Evolutionary conservation across 2,329 filamentous ascomycete species (phyloP), one percentile per base, ranked within the genome.

Genomic region (Penicillium sp.): DNA sequence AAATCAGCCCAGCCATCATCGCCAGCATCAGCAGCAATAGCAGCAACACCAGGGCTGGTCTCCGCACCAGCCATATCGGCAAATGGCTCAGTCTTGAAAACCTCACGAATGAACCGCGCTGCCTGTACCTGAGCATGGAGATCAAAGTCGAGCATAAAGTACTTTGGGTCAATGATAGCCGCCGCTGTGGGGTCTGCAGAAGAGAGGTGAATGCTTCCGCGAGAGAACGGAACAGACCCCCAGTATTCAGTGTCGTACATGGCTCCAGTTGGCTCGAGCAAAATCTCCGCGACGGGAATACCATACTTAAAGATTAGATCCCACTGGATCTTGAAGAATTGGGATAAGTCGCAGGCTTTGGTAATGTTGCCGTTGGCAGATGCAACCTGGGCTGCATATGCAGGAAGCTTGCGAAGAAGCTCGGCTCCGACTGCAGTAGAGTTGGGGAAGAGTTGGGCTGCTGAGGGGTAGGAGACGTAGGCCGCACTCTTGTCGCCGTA

Each of bases 131-230:
- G 58, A 5, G 65, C 47, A 9, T 61, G 56, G 8, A 64, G 36
- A 46, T 73, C 70, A 44, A 64, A 66, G 14, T 64, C 66, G 26
- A 70, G 51, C 61, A 67, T 63, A 37, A 67, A 67, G 51, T 67
- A 73, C 17, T 70, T 67, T 3, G 70, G 69, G 47, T 72, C 67
- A 33, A 72, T 66, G n/a, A 17, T 38, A 4, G 67, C 61, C 28
- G 61, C 38, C 5, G 48, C 59, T 1, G 54, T 52, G 5, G 70
- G 64, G 26, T 69, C 59, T 10, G 63, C 50, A 5, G 67, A 70
- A 10, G 55, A 48, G 30, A 73, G 67, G 43, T 71, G 70, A 8
- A 66, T 46, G 40, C 56, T 67, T 4, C 70, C 71, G 6, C 69
- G 64, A 11, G 70, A 66, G 55, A 72, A 72, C 11, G 71, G 70